Evolutionary conservation across 2,329 filamentous ascomycete genomes (phyloP), one percentile per base, ranked within the genome.

Genomic region (Pyrenochaeta sp.): DNA sequence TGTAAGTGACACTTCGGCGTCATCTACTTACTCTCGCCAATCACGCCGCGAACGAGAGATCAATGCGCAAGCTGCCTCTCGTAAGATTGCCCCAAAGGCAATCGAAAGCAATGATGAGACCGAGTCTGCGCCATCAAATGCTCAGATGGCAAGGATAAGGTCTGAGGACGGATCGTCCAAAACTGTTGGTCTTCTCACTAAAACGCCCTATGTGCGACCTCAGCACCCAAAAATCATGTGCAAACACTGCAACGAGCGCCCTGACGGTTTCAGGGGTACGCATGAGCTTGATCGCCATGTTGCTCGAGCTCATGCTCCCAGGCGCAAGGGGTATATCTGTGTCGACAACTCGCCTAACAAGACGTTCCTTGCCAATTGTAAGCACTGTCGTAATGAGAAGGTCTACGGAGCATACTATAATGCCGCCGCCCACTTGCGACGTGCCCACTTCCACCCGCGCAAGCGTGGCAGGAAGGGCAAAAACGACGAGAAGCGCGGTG

Each of bases 351-450:
- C 84, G 74, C 65, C 81, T 64, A 72, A 86, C 78, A 75, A 82
- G 83, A 77, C 84, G 76, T 88, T 92, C 35, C 83, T 98, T 30
- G 80, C 82, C 45, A 89, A 90, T 63, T 97, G 93, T 84, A 96
- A 96, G 76, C 85, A 90, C 42, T 98, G 94, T 75, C 84, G 83
- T 43, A 83, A 83, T 39, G 79, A 83, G 49, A 97, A 97, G 80
- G 84, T 85, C 53, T 98, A 98, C 66, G 90, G 90, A 3, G 91
- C 90, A 14, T 95, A 97, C 78, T 97, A 98, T 78, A 98, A 98
- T 67, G 94, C 93, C 0, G 92, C 92, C 0, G 94, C 92, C 0
- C 94, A 98, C 72, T 83, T 98, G 7, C 85, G 93, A 36, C 87
- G 94, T 44, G 89, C 90, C 0, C 94, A 98, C 73, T 98, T 97